Base-by-base conservation (phyloP, 163 green algal genomes). In the Chlamydomonas reinhardtii region DNA sequence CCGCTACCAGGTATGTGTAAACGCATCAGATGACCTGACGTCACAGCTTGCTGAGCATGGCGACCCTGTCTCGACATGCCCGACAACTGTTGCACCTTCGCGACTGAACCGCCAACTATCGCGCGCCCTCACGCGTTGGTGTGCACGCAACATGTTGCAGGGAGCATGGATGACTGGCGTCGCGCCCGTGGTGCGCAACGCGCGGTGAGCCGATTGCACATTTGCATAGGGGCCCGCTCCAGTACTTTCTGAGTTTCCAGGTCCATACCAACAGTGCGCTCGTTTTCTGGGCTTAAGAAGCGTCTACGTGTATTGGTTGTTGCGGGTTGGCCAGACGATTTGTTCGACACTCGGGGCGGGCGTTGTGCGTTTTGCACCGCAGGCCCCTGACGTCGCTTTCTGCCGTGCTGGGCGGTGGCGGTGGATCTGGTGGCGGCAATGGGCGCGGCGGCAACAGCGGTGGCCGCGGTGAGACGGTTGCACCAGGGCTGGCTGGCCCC, bases 111-210 rank as follows among this genome's bases (percentile, higher is more conserved):
- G n/a, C n/a, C n/a, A n/a, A n/a, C n/a, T n/a, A n/a, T n/a, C n/a
- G n/a, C n/a, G n/a, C n/a, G n/a, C n/a, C n/a, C n/a, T n/a, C n/a
- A n/a, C n/a, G n/a, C n/a, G n/a, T n/a, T n/a, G n/a, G n/a, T n/a
- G n/a, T n/a, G n/a, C n/a, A n/a, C n/a, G n/a, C n/a, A 48, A 48
- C 39, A 5, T 48, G 39, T 8, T 8, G 19, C 39, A 84, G 76
- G 76, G 76, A 39, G 69, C 19, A 8, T 83, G 61, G 35, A 83
- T 73, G 34, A 39, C 39, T 3, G 37, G 76, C 25, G 39, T 83
- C 31, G 64, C 62, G 29, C 35, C 69, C 2, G 31, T 72, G 34
- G 31, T 14, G 32, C 27, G n/a, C 59, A 56, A 35, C 27, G 19
- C 65, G 22, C 61, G 59, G 48, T 56, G 48, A 56, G 48, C 48